Evolutionary conservation across 1,284 basidiomycete genomes (phyloP).

Genomic region (Tilletiopsis washingtonensis): DNA sequence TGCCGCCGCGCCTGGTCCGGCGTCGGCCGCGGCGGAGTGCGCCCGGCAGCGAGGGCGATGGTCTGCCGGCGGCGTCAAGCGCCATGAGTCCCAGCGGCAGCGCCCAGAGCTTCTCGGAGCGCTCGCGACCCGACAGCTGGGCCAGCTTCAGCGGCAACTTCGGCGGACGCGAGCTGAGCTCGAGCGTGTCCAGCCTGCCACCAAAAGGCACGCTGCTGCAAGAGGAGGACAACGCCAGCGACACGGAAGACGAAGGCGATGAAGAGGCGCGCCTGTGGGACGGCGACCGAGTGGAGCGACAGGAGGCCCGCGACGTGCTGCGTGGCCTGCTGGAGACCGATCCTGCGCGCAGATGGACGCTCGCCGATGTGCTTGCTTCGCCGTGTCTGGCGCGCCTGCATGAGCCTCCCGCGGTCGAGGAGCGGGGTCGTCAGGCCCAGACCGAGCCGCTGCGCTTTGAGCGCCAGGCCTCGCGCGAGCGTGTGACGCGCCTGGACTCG

Average conservation of each 20-base stretch:
- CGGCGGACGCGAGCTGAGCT: background rate
- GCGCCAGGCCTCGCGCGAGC: too few species aligned
- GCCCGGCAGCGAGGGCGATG: background rate
- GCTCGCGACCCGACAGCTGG: background rate
- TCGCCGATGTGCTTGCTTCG: constrained; percentile 16
- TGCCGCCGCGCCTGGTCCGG: constrained; percentile 25
- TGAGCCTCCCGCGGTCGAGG: too few species aligned
- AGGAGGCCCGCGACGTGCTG: constrained; percentile 24
- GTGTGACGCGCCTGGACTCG: too few species aligned
- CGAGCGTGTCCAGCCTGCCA: background rate
- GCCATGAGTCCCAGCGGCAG: background rate
- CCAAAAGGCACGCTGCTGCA: background rate
- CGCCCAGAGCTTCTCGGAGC: background rate
- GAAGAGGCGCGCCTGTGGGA: constrained; percentile 26
- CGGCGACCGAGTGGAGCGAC: constrained; percentile 29
- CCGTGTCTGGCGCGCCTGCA: constrained; percentile 8
- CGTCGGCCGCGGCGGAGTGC: background rate
- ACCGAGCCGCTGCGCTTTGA: too few species aligned
- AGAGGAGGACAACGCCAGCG: background rate
- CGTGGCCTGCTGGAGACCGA: constrained; percentile 30
- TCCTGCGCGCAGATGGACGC: constrained; percentile 33
- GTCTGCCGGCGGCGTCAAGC: background rate
- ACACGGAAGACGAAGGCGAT: constrained; percentile 24
- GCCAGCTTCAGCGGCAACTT: background rate
- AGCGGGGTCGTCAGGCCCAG: too few species aligned